Evolutionary conservation across 2,329 filamentous ascomycete genomes (phyloP).

Genomic region (Seiridium cupressi): DNA sequence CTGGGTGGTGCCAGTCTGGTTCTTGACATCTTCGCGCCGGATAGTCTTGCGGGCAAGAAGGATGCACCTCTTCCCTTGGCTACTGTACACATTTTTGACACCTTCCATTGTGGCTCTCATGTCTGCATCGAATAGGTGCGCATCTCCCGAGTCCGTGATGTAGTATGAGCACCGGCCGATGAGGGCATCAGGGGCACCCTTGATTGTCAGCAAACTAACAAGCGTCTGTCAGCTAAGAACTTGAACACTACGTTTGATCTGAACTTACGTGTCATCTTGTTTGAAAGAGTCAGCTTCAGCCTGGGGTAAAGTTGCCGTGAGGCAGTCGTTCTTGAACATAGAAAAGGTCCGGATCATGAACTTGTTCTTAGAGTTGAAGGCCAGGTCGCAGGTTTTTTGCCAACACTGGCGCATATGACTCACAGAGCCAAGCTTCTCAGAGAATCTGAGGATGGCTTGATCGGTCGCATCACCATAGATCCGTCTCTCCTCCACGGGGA

Average conservation of each 20-base stretch:
- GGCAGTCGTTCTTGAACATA: conserved; percentile 35
- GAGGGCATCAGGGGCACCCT: conserved; percentile 75
- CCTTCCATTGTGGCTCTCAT: conserved; percentile 48
- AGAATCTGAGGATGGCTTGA: conserved; percentile 70
- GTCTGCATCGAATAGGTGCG: conserved; percentile 44
- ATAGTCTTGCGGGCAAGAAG: conserved; percentile 63
- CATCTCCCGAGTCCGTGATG: conserved; percentile 53
- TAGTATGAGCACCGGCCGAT: conserved; percentile 61
- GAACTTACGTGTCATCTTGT: conserved; percentile 33
- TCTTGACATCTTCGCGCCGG: conserved; percentile 34
- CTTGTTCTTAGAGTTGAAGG: conserved; percentile 83
- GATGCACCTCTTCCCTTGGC: conserved; percentile 66
- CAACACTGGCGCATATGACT: conserved; percentile 59
- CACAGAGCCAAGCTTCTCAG: conserved; percentile 62
- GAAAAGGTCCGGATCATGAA: conserved; percentile 69
- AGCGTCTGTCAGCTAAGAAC: neutral
- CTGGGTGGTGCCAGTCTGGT: conserved; percentile 40
- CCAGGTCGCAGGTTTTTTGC: conserved; percentile 65
- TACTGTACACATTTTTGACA: conserved; percentile 68
- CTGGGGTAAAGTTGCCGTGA: conserved; percentile 35
- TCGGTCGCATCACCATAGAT: conserved; percentile 77
- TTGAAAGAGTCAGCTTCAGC: conserved; percentile 32
- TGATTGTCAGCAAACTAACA: conserved; percentile 64
- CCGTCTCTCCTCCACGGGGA: conserved; percentile 59
- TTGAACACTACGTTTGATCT: neutral